Base-by-base conservation (phyloP, 108 stramenopile species). In the Skeletonema marinoi region DNA sequence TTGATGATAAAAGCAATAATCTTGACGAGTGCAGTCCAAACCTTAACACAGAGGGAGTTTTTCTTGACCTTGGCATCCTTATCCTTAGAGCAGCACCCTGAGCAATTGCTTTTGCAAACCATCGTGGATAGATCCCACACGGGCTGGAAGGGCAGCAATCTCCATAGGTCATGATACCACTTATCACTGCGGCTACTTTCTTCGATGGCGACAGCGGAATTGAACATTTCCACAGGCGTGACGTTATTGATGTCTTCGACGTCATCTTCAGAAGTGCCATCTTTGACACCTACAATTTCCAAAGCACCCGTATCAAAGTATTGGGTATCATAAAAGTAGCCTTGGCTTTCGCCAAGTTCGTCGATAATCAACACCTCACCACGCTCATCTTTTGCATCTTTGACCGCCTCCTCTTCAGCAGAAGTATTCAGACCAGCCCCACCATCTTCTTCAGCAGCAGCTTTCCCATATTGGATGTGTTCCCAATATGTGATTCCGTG, bases 131-230 rank as follows among this genome's bases (percentile, higher is more conserved):
- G 30, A 5, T 25, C 19, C 41, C 68, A 68, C n/a, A 32, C 21
- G 2, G 68, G 1, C 29, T 65, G 25, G 29, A 65, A 25, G 9
- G 68, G 68, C 7, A 68, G 42, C 16, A n/a, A 4, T 25, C 21
- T 9, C 42, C 68, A 68, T 14, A 68, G 13, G 42, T 41, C 1
- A 21, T 48, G 68, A 32, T 68, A 48, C 68, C 68, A 68, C 7
- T 32, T 48, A 10, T 16, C 21, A 29, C 21, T 41, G n/a, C 38
- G 41, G 41, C 41, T 32, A 8, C 31, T 21, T 32, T 48, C 29
- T 41, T 68, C 68, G 16, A 68, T 31, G 14, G 38, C 46, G 25
- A 41, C 46, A 50, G 46, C 14, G 5, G 68, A 41, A 29, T 68
- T 32, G 41, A 46, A 68, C 11, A 68, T 68, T 54, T 68, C 16